These are phyloP conservation scores for Lanzia echinophila DNA, from an alignment of 2,329 filamentous ascomycete genomes.

Conservation along the genomic window DNA sequence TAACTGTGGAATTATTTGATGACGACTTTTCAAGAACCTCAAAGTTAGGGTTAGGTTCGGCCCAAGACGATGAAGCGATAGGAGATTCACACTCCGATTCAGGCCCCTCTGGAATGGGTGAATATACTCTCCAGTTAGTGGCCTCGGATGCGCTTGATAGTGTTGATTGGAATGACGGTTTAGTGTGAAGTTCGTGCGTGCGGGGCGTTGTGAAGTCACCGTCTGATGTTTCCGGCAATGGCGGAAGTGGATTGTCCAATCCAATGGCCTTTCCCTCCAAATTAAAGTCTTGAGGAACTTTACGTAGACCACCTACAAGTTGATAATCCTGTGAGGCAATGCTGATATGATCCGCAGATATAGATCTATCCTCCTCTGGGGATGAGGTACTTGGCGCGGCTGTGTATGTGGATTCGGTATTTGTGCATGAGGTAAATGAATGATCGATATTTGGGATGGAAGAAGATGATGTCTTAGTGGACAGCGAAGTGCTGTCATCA, in stretches of 20 bases:
- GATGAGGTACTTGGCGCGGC: constrained; percentile 21
- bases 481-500: constrained; percentile 17
- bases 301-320: constrained; percentile 30
- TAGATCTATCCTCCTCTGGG: constrained; percentile 20
- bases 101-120: constrained; percentile 12
- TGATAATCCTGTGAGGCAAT: constrained; percentile 29
- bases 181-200: constrained; percentile 27
- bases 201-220: constrained; percentile 9
- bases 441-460: constrained; percentile 22
- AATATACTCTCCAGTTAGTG: constrained; percentile 31
- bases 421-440: constrained; percentile 27
- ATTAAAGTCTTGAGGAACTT: constrained; percentile 31
- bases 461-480: constrained; percentile 23
- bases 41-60: constrained; percentile 2
- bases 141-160: constrained; percentile 28
- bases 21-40: constrained; percentile 5
- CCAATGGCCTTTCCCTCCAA: constrained; percentile 24
- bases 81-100: constrained; percentile 16
- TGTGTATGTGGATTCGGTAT: constrained; percentile 14
- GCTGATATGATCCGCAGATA: constrained; percentile 28
- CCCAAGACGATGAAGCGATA: constrained; percentile 14
- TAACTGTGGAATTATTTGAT: background rate
- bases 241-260: constrained; percentile 19
- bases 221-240: constrained; percentile 23
- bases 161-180: constrained; percentile 30